These are phyloP conservation scores for Ceratocystis destructans DNA, from an alignment of 2,329 filamentous ascomycete genomes.

Conservation along the genomic window DNA sequence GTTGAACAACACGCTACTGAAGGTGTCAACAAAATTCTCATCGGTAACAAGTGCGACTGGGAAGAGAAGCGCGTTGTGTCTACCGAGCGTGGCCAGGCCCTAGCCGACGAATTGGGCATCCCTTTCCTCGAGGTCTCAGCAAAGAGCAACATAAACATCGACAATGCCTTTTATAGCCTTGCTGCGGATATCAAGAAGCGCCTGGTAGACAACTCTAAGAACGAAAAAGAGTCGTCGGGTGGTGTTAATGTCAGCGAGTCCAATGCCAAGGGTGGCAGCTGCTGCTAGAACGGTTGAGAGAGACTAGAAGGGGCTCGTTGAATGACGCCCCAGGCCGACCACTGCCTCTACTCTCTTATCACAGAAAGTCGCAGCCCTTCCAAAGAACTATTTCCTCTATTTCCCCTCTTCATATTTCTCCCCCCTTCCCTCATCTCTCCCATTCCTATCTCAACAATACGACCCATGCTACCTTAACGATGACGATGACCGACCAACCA, in stretches of 20 bases:
- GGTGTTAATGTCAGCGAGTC: conserved; percentile 57
- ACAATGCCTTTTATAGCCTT: conserved; percentile 93
- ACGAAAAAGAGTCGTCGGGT: conserved; percentile 45
- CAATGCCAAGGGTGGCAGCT: conserved; percentile 49
- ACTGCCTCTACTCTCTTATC: neutral
- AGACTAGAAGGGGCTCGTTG: neutral
- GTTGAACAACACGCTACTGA: conserved; percentile 96
- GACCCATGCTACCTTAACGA: neutral
- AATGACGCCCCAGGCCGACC: neutral
- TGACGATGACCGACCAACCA: neutral
- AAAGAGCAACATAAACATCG: conserved; percentile 99
- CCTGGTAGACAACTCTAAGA: conserved; percentile 81
- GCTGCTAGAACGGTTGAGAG: conserved; percentile 45
- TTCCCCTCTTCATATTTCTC: neutral
- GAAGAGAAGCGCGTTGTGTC: conserved; percentile 95
- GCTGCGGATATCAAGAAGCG: conserved; percentile 97
- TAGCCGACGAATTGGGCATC: conserved; percentile 91
- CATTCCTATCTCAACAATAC: neutral
- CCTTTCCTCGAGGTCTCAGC: conserved; percentile 97
- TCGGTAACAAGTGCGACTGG: conserved; percentile 99
- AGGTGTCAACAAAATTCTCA: conserved; percentile 98
- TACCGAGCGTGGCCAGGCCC: conserved; percentile 79
- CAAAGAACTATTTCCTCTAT: neutral
- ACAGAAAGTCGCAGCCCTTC: too few species aligned
- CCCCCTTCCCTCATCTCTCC: neutral